phyloP scores from a whole-genome alignment of 2,329 filamentous ascomycete genomes.

The Aspergillus neoniger region DNA sequence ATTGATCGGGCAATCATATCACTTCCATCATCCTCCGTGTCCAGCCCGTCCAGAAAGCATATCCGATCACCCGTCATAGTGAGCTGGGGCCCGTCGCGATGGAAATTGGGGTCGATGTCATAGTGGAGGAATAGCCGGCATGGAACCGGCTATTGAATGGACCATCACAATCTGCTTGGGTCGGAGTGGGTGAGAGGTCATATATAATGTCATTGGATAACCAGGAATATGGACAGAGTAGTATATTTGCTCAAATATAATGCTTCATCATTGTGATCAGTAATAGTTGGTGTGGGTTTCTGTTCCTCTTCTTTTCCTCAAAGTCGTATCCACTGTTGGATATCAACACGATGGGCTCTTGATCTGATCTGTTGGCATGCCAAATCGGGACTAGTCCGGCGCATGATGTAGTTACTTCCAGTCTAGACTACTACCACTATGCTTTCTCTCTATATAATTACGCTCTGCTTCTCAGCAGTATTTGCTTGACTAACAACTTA shows the following conservation, averaged over 20 bases:
- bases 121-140: constrained; percentile 6
- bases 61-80: constrained; percentile 3
- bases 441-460: too few species aligned
- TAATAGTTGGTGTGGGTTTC: too few species aligned
- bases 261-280: background rate
- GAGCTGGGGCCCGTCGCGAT: background rate
- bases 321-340: too few species aligned
- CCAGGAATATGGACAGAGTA: background rate
- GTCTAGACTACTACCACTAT: too few species aligned
- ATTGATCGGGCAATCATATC: background rate
- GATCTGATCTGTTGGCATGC: too few species aligned
- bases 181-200: background rate
- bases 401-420: too few species aligned
- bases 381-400: too few species aligned
- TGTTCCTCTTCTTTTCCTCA: too few species aligned
- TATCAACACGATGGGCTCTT: too few species aligned
- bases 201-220: background rate
- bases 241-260: background rate
- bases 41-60: background rate
- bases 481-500: too few species aligned
- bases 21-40: background rate
- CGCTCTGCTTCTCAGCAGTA: too few species aligned
- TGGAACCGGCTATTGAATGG: background rate
- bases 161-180: background rate
- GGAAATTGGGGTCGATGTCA: constrained; percentile 6